Percentiles rank a stretch among this genome's conserved stretches.
Evolutionary conservation across 1,284 basidiomycete genomes (phyloP).

Genomic region (Coniferiporia weirii): DNA sequence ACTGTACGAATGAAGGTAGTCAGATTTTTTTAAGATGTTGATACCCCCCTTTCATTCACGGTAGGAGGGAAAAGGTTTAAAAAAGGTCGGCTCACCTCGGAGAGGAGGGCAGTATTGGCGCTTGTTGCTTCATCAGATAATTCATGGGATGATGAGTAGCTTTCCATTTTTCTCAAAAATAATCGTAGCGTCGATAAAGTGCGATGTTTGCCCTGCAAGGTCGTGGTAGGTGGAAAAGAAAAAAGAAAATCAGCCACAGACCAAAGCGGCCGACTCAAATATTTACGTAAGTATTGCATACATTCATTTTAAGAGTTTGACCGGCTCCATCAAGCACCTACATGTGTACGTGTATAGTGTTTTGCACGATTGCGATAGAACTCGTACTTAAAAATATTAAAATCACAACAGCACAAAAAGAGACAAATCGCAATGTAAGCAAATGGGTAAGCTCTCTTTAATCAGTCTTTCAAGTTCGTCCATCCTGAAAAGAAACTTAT

Average conservation of each 20-base stretch:
- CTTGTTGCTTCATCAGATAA: not conserved
- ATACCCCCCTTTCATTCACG: too few relatives aligned
- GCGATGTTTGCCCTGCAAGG: not conserved
- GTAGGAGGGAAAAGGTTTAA: not conserved
- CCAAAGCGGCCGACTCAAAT: not conserved
- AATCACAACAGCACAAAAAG: too few relatives aligned
- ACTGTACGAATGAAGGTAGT: not conserved
- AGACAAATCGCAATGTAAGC: too few relatives aligned
- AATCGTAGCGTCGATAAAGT: not conserved
- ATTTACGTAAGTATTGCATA: not conserved
- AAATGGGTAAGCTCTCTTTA: too few relatives aligned
- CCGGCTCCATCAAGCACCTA: too few relatives aligned
- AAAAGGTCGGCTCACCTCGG: not conserved
- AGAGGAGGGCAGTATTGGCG: slow-evolving; percentile 8
- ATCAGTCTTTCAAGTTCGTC: too few relatives aligned
- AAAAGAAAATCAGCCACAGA: not conserved
- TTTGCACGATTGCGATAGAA: too few relatives aligned
- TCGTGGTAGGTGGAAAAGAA: not conserved
- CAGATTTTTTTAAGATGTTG: too few relatives aligned
- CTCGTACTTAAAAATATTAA: too few relatives aligned
- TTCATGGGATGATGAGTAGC: not conserved
- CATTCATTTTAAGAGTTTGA: too few relatives aligned
- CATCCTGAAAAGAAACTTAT: too few relatives aligned
- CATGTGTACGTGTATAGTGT: too few relatives aligned
- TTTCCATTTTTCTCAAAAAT: not conserved